Evolutionary conservation across 768 basidiomycete species (phyloP), one percentile per base, ranked within the genome.

Genomic region (Phylloporus arenicola): DNA sequence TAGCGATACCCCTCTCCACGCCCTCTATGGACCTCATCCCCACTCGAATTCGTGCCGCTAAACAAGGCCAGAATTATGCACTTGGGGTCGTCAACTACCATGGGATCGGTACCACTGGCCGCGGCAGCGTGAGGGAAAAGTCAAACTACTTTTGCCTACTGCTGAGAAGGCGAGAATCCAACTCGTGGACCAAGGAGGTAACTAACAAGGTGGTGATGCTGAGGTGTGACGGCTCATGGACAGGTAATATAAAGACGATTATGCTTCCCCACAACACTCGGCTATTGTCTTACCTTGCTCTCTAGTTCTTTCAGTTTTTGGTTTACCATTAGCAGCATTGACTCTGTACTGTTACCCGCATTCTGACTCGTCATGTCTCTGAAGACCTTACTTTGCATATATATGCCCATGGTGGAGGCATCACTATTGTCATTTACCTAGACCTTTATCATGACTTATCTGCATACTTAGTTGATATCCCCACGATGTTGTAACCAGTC

Each of bases 51-150:
- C 33, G 41, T n/a, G 19, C 42, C 1, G 42, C 41, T 10, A 49
- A 29, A 19, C 41, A 17, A 6, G 34, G 41, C 35, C 31, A 20
- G 20, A 37, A 1, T 11, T 27, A 49, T 20, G 48, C 33, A 5
- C 48, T 49, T 17, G 48, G 48, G 4, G 41, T 49, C 14, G 27
- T 49, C 34, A 49, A 49, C 11, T 43, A 43, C 12, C 42, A 43
- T 33, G 42, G 34, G 9, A 25, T 48, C 2, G 40, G 30, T 22
- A 6, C 11, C 7, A 19, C 12, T 16, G 19, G 20, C 4, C 31
- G 19, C 12, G 47, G 47, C 6, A 13, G 30, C 20, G 47, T 43
- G 6, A 49, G 42, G 24, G 48, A 34, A 2, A 37, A 20, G 11
- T 49, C 34, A 4, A 43, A 29, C 10, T 49, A 43, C 48, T 49